Conservation (phyloP, 306 rosid genomes). For the Abrus pulchellus region DNA sequence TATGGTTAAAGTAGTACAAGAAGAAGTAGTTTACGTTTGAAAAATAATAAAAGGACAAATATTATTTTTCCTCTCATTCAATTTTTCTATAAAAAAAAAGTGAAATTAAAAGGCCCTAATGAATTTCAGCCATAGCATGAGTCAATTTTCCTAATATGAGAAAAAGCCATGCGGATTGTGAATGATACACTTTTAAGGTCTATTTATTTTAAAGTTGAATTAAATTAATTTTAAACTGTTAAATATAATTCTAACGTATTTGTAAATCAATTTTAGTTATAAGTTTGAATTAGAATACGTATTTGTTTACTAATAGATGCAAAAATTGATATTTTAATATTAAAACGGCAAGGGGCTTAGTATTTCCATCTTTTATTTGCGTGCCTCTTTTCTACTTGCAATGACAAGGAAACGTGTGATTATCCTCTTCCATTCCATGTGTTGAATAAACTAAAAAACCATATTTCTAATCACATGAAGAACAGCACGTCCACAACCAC, state of each 20-base stretch:
- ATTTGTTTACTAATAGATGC: no score
- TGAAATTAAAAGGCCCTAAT: background rate
- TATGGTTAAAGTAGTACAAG: background rate
- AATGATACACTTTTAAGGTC: background rate
- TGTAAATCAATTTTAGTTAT: no score
- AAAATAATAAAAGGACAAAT: no score
- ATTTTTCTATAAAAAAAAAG: background rate
- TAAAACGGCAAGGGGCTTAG: background rate
- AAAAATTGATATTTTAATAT: no score
- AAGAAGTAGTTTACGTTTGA: no score
- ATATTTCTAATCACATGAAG: background rate
- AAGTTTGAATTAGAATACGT: no score
- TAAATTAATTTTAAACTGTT: no score
- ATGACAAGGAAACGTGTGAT: background rate
- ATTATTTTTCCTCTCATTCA: background rate
- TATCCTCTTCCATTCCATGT: background rate
- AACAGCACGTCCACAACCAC: background rate
- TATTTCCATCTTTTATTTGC: background rate
- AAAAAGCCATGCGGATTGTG: background rate
- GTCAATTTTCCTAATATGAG: background rate
- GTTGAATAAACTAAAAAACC: background rate
- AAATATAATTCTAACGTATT: no score
- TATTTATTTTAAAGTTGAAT: no score
- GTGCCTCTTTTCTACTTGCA: background rate
- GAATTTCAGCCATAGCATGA: background rate